Evolutionary conservation across 176 grass and related monocot genomes (phyloP).

Genomic region (Cocos nucifera): DNA sequence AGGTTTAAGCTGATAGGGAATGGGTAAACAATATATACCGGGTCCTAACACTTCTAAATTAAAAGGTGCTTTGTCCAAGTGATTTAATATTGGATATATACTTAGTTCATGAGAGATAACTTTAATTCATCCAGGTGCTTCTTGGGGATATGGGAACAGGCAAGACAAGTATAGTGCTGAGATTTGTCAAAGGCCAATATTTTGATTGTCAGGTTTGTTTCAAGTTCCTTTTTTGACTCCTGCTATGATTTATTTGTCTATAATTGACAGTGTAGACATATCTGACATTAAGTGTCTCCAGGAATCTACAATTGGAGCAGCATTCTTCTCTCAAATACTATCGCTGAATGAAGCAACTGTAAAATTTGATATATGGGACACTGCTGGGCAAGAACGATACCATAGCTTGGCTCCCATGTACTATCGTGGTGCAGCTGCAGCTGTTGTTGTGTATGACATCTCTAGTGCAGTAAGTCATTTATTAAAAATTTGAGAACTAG

Average conservation of each 20-base stretch:
- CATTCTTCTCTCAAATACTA: slow-evolving; percentile 74
- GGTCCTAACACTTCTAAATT: too few species aligned
- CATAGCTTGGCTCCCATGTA: slow-evolving; percentile 86
- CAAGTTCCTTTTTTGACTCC: too few species aligned
- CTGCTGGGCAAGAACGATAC: slow-evolving; percentile 68
- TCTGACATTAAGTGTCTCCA: slow-evolving; percentile 9
- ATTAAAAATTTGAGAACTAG: background rate
- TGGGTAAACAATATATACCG: too few species aligned
- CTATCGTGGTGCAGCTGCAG: slow-evolving; percentile 58
- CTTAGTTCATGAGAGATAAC: too few species aligned
- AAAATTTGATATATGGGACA: slow-evolving; percentile 84
- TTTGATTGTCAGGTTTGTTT: slow-evolving; percentile 45
- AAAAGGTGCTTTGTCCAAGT: too few species aligned
- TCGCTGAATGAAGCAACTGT: slow-evolving; percentile 37
- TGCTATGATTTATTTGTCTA: too few species aligned
- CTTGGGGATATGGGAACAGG: slow-evolving; percentile 71
- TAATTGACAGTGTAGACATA: too few species aligned
- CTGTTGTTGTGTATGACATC: slow-evolving; percentile 78
- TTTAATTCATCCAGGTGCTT: slow-evolving; percentile 29
- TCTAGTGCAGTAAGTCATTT: slow-evolving; percentile 29
- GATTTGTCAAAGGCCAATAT: slow-evolving; percentile 70
- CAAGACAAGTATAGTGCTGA: slow-evolving; percentile 69
- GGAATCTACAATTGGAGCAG: slow-evolving; percentile 83
- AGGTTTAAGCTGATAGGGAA: too few species aligned
- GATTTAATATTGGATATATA: too few species aligned